Conservation (phyloP, 345 rosid species). For the Salix viminalis region DNA sequence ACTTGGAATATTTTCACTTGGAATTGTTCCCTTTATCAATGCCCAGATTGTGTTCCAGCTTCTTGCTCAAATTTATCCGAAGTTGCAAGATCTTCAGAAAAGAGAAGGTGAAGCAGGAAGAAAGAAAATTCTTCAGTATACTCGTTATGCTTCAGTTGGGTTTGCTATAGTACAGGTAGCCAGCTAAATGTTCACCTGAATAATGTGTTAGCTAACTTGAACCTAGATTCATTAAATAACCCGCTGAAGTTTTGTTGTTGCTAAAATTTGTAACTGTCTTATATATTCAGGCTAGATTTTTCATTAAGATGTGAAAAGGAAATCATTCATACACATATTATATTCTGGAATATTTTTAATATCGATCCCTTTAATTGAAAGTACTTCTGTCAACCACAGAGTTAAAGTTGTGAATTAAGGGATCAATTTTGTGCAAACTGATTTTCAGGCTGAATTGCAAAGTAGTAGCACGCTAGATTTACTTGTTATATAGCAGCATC, state of each 20-base stretch:
- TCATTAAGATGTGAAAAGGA: not conserved
- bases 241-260: not conserved
- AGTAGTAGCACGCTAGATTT: not conserved
- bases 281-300: not conserved
- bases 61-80: constrained; percentile 93
- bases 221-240: not conserved
- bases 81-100: constrained; percentile 97
- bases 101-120: constrained; percentile 99
- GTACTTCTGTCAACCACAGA: not conserved
- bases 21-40: constrained; percentile 94
- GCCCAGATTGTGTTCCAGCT: constrained; percentile 98
- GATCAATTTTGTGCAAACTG: not conserved
- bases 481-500: not conserved
- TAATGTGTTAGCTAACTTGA: not conserved
- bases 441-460: not conserved
- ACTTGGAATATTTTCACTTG: constrained; percentile 93
- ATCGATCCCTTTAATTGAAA: not conserved
- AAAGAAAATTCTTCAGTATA: constrained; percentile 88
- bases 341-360: not conserved
- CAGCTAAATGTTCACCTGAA: not conserved
- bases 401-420: not conserved
- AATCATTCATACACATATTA: not conserved
- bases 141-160: constrained; percentile 89
- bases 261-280: not conserved
- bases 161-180: constrained; percentile 80